phyloP scores from a whole-genome alignment of 2,329 filamentous ascomycete species.

The Lecanicillium sp. region DNA sequence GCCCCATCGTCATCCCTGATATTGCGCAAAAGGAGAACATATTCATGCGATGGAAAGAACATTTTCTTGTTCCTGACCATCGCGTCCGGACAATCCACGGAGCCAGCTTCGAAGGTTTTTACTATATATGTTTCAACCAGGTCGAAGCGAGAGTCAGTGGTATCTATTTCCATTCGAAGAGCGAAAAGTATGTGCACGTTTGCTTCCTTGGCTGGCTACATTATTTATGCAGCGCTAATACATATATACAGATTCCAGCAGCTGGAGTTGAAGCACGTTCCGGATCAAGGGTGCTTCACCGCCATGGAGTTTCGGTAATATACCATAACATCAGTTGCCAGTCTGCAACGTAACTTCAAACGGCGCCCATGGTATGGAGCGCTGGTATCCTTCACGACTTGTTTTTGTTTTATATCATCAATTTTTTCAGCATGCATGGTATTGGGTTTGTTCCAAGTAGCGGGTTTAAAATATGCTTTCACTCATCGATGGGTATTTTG shows the following conservation, averaged over 20 bases:
- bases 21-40: conserved; percentile 77
- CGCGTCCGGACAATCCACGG: conserved; percentile 84
- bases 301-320: conserved; percentile 70
- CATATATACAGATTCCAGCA: conserved; percentile 70
- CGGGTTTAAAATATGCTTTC: neutral
- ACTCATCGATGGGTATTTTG: conserved; percentile 8
- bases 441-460: neutral
- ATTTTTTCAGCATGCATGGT: conserved; percentile 6
- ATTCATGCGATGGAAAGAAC: conserved; percentile 99
- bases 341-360: neutral
- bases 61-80: conserved; percentile 94
- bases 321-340: neutral
- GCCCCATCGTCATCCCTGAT: conserved; percentile 56
- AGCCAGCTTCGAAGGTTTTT: conserved; percentile 96
- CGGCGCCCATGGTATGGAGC: neutral
- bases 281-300: conserved; percentile 74
- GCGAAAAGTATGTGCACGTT: conserved; percentile 71
- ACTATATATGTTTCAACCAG: conserved; percentile 99
- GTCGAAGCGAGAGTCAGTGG: conserved; percentile 78
- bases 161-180: conserved; percentile 97
- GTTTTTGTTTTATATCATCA: neutral
- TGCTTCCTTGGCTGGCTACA: too few relatives aligned
- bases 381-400: neutral
- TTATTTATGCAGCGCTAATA: neutral
- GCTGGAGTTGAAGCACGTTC: conserved; percentile 81